Base-by-base conservation (phyloP, 257 asterid species). In the Ballota nigra region DNA sequence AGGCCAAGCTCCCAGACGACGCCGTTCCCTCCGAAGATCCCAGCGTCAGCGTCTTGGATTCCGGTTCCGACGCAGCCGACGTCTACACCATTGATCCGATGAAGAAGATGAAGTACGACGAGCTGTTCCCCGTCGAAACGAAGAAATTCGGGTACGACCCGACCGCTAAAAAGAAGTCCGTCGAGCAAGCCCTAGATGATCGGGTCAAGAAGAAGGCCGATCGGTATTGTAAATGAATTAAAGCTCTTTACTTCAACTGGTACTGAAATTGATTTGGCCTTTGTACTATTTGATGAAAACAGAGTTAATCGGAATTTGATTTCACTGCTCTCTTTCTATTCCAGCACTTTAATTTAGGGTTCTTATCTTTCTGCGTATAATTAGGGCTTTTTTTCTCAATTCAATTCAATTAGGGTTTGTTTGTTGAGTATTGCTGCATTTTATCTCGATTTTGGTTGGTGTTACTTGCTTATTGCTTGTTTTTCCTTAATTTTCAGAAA, bases 151-250 rank as follows among this genome's bases (percentile, higher is more conserved):
- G 88, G 61, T 94, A 94, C 80, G 97, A 89, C 73, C 96, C 97
- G 6, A 81, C 70, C 2, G 93, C 90, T 2, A 88, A 89, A 72
- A 49, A 40, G 51, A 83, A 79, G 74, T 84, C 97, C 67, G 92
- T 94, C 0, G 99, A 91, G 77, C 92, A 94, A 34, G 99, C 99
- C 71, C 89, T 94, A 22, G 95, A 94, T 62, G 97, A 94, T 63
- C 96, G 99, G 28, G 95, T 89, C 51, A 91, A 86, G 88, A 94
- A 94, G 82, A 94, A 94, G 77, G 99, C 99, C 5, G 99, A 94
- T 69, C 97, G 99, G 28, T 94, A 94, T 66, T 94, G 99, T 77
- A 94, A 94, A 85, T 94, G 80, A 83, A 8, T 38, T 34, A 24
- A 38, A 45, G 0, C 28, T 26, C 43, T 49, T 7, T 36, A 36